Percentiles rank a stretch among this genome's conserved stretches.
Conservation (phyloP, 2,329 filamentous ascomycete species). For the Colletotrichum sp. region DNA sequence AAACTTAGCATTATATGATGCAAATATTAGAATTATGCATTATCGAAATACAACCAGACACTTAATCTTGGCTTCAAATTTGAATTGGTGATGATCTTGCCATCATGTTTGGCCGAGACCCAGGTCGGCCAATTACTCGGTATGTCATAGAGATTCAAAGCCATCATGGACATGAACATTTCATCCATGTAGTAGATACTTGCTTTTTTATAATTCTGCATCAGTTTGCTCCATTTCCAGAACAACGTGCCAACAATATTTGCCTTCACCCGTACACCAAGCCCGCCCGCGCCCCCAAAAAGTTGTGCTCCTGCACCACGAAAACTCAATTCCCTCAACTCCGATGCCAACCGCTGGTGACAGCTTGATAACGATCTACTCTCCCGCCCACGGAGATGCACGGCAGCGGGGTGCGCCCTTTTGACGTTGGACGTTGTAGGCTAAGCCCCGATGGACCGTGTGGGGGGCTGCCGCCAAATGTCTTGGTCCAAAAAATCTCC, state of each 20-base stretch:
- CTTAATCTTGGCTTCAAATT: no score
- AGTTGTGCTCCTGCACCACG: not conserved
- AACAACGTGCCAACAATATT: not conserved
- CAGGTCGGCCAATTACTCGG: not conserved
- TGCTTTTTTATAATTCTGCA: not conserved
- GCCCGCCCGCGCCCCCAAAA: not conserved
- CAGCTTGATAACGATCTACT: slow-evolving; percentile 13
- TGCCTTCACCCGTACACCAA: not conserved
- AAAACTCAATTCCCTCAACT: slow-evolving; percentile 11
- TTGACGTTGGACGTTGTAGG: not conserved
- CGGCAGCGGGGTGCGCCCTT: not conserved
- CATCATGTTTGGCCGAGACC: not conserved
- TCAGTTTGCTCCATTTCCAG: not conserved
- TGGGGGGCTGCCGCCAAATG: slow-evolving; percentile 3
- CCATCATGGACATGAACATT: not conserved
- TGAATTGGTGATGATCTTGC: no score
- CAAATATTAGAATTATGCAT: not conserved
- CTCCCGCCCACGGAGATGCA: slow-evolving; percentile 6
- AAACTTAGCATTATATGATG: not conserved
- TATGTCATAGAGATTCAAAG: not conserved
- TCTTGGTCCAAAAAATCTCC: not conserved
- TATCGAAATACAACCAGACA: no score
- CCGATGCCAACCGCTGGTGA: slow-evolving; percentile 10
- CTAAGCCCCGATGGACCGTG: slow-evolving; percentile 6
- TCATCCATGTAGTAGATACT: not conserved